These are phyloP conservation scores for Rhodotorula glutinis DNA, from an alignment of 1,284 basidiomycete species.

Conservation along the genomic window DNA sequence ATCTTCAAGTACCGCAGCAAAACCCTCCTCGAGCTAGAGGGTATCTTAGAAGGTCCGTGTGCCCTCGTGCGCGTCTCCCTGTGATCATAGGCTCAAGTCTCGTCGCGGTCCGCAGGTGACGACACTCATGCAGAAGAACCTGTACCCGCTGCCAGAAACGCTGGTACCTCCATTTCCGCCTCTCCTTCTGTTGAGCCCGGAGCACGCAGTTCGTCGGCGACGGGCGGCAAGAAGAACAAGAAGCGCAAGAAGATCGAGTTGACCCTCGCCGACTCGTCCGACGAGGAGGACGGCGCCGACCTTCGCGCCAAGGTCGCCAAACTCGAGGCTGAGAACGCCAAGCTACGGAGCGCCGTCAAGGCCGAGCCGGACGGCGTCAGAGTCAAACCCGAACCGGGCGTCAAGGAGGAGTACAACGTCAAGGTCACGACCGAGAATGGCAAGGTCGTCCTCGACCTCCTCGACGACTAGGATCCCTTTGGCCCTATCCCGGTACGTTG, in stretches of 20 bases:
- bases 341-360: slow-evolving; percentile 1
- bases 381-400: background rate
- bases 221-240: slow-evolving; percentile 1
- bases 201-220: background rate
- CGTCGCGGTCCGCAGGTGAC: too few species aligned
- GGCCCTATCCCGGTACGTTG: too few species aligned
- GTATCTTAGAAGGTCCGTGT: slow-evolving; percentile 11
- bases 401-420: slow-evolving; percentile 8
- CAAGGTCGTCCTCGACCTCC: slow-evolving; percentile 6
- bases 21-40: slow-evolving; percentile 24
- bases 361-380: background rate
- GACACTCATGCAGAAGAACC: background rate
- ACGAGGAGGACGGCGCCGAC: slow-evolving; percentile 7
- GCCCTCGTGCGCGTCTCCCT: background rate
- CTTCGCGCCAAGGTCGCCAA: slow-evolving; percentile 7
- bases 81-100: accelerated
- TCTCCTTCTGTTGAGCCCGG: background rate
- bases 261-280: slow-evolving; percentile 11
- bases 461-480: slow-evolving; percentile 5
- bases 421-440: slow-evolving; percentile 9
- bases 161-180: background rate
- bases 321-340: slow-evolving; percentile 4
- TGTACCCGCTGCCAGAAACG: background rate
- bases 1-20: slow-evolving; percentile 30
- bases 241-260: slow-evolving; percentile 13